Evolutionary conservation across 495 filamentous ascomycete species (phyloP).

Genomic region (Talaromyces liani): DNA sequence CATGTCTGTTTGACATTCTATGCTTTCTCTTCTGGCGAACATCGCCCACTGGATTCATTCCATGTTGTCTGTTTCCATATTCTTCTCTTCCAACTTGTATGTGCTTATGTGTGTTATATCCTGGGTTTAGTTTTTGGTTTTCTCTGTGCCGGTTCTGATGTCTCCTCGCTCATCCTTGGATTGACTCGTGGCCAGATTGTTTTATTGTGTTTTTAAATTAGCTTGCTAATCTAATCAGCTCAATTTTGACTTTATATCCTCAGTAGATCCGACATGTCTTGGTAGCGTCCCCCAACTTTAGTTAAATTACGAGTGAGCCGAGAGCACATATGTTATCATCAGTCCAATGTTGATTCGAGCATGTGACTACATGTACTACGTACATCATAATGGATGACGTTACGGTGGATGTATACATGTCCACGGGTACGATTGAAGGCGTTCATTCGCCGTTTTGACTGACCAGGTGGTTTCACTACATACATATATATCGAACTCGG

Average conservation of each 20-base stretch:
- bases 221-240: conserved; percentile 4
- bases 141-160: conserved; percentile 46
- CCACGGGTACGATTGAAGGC: too few species aligned
- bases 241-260: not conserved
- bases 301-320: too few species aligned
- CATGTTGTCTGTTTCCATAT: conserved; percentile 18
- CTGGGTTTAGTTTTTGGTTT: conserved; percentile 13
- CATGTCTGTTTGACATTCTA: not conserved
- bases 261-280: too few species aligned
- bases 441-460: too few species aligned
- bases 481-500: too few species aligned
- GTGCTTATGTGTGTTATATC: conserved; percentile 1
- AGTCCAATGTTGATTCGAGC: too few species aligned
- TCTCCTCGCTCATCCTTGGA: conserved; percentile 36
- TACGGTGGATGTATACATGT: too few species aligned
- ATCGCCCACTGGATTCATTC: not conserved
- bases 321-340: too few species aligned
- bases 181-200: conserved; percentile 46
- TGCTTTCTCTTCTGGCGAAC: conserved; percentile 1
- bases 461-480: too few species aligned
- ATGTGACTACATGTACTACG: too few species aligned
- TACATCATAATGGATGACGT: too few species aligned
- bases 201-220: conserved; percentile 12
- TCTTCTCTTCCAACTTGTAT: conserved; percentile 15
- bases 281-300: too few species aligned